Percentiles rank a stretch among this genome's conserved stretches.
phyloP scores from a whole-genome alignment of 768 basidiomycete species.

The Tulasnella sp. region DNA sequence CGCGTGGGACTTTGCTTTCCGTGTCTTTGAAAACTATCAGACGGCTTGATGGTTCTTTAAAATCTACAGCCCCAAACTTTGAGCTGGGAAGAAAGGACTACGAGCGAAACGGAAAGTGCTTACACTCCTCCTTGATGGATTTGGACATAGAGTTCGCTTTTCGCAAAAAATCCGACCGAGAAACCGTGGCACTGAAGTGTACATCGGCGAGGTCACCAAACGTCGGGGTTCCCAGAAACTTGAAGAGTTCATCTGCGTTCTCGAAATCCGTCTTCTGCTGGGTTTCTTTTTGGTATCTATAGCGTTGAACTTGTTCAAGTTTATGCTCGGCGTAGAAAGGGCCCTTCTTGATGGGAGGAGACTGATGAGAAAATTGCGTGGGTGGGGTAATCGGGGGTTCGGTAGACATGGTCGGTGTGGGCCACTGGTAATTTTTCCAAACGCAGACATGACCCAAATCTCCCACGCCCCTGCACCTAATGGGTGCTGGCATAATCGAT shows the following conservation, averaged over 20 bases:
- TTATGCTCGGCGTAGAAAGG: not conserved
- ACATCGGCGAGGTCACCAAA: not conserved
- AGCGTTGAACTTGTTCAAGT: not conserved
- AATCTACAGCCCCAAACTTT: not conserved
- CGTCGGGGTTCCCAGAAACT: not conserved
- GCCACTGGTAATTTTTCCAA: no score
- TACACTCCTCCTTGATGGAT: conserved; percentile 3
- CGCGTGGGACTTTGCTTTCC: not conserved
- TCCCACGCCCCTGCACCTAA: no score
- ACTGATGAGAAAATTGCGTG: not conserved
- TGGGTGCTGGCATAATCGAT: no score
- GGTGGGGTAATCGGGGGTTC: not conserved
- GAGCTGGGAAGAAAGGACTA: not conserved
- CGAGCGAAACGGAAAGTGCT: not conserved
- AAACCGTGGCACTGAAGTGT: not conserved
- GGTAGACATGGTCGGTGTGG: conserved; percentile 4
- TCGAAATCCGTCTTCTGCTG: not conserved
- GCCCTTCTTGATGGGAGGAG: not conserved
- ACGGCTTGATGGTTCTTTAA: not conserved
- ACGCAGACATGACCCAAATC: no score
- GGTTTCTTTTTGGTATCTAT: not conserved
- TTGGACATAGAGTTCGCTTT: not conserved
- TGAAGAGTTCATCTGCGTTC: not conserved
- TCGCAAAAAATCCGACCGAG: not conserved
- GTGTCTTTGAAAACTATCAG: not conserved